Evolutionary conservation across 495 filamentous ascomycete species (phyloP), one percentile per base, ranked within the genome.

Genomic region (Penicillium ucsense): DNA sequence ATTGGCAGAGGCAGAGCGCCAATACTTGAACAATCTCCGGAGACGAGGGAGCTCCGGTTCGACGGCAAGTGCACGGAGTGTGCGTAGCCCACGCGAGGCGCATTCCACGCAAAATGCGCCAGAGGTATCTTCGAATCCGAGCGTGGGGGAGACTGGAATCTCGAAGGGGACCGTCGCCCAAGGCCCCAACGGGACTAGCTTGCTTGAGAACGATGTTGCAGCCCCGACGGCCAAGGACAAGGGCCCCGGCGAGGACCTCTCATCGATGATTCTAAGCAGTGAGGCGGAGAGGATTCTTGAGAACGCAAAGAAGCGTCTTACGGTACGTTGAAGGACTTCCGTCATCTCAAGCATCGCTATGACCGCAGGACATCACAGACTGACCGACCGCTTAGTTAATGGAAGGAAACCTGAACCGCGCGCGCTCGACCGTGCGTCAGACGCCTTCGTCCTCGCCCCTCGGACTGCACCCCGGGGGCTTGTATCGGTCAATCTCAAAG

Each of bases 281-380:
- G 76, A 87, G 56, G 89, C 89, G 8, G 89, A 95, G 62, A 71
- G 86, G 49, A 95, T 95, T 60, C 71, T 95, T 38, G 86, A 88
- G 34, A 94, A 94, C 67, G 89, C 89, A 31, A 95, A 95, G 67
- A 83, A 79, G 62, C 76, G 89, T 54, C 68, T 95, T 37, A 88
- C 85, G 64, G 89, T 95, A 74, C 64, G 86, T 65, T 38, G 32
- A 35, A 12, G 20, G 20, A 20, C 20, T 20, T 20, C 20, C 2
- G 20, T 20, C 20, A 20, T 20, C 20, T 20, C 20, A 20, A 20
- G 20, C 20, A 20, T 20, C 20, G 20, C 20, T 20, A 20, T 20
- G 20, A 20, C 20, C 2, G 20, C 20, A 20, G 20, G 20, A 20
- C 9, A 27, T 31, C 30, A 36, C 32, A 28, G 35, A 33, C 55